A percentile compares a stretch with the other conserved stretches of the same genome.
phyloP scores from a whole-genome alignment of 2,329 filamentous ascomycete species.

The Paecilomyces formosus region DNA sequence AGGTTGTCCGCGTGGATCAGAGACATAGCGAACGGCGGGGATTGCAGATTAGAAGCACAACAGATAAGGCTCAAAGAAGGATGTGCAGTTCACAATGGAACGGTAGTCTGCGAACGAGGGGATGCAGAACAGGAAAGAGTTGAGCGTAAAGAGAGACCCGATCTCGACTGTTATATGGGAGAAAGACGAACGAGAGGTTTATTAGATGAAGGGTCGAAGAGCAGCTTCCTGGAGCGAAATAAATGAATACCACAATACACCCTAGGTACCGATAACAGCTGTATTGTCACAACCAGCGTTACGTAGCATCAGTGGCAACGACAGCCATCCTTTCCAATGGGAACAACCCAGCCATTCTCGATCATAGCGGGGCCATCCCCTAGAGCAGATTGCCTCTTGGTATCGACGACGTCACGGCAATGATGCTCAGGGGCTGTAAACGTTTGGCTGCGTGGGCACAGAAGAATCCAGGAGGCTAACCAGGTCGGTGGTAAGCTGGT shows the following conservation, averaged over 20 bases:
- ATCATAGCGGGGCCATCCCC: neutral
- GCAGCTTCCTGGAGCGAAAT: neutral
- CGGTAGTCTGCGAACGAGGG: neutral
- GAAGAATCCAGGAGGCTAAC: neutral
- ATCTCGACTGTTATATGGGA: neutral
- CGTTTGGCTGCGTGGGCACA: neutral
- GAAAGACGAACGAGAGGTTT: neutral
- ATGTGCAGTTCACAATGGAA: neutral
- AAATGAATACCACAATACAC: neutral
- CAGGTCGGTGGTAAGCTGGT: too few species aligned
- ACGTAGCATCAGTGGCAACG: neutral
- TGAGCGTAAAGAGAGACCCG: neutral
- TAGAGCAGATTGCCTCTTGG: neutral
- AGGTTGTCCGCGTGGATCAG: conserved; percentile 29
- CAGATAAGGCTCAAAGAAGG: neutral
- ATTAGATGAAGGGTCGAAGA: neutral
- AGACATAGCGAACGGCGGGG: conserved; percentile 21
- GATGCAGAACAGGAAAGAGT: neutral
- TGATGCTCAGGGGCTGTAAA: neutral
- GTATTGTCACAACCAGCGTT: neutral
- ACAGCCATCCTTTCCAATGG: neutral
- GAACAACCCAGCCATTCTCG: neutral
- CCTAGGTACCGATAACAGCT: neutral
- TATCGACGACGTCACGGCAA: neutral
- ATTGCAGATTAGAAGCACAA: neutral